Evolutionary conservation across 2,329 filamentous ascomycete genomes (phyloP), one percentile per base, ranked within the genome.

Genomic region (Chrysosporium keratinophilum): DNA sequence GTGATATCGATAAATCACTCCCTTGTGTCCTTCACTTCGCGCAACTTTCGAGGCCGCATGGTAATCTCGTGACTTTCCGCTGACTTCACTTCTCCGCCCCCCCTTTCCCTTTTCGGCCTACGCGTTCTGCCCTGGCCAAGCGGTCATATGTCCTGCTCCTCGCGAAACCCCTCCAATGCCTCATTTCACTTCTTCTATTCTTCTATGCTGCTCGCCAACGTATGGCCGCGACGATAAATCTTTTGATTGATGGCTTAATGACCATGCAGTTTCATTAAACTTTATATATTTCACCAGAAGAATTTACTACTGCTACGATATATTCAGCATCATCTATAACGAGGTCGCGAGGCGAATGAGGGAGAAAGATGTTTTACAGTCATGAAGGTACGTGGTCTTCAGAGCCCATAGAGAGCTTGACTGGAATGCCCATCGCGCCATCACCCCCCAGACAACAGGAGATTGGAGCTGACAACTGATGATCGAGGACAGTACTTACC

Each of bases 341-440:
- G 17, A 23, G n/a, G 10, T 35, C n/a, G 19, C 14, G 17, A 43
- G 49, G 17, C 34, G 44, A 3, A 2, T 37, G 12, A 23, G 19
- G 33, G 19, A 31, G 33, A 23, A 60, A 56, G 55, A 96, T 96
- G 90, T 96, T 96, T 68, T 97, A 95, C 74, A 94, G 87, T 63
- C 88, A 95, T 72, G 90, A 96, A 71, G 88, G 91, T 93, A 75
- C 66, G 83, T 71, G 2, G 15, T 43, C 20, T 39, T 14, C 44
- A 37, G 33, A 31, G 15, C 20, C 15, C 15, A 35, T 14, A 37
- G 14, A 11, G 34, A 20, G 9, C 17, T 40, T 17, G 6, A 11
- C 15, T 17, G 19, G 15, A 12, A 49, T 31, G n/a, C 7, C 23
- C 23, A 4, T 15, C 19, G 11, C 12, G 9, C 19, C 19, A 11